phyloP scores from a whole-genome alignment of 2,329 filamentous ascomycete species.

The Scytalidium sp. region DNA sequence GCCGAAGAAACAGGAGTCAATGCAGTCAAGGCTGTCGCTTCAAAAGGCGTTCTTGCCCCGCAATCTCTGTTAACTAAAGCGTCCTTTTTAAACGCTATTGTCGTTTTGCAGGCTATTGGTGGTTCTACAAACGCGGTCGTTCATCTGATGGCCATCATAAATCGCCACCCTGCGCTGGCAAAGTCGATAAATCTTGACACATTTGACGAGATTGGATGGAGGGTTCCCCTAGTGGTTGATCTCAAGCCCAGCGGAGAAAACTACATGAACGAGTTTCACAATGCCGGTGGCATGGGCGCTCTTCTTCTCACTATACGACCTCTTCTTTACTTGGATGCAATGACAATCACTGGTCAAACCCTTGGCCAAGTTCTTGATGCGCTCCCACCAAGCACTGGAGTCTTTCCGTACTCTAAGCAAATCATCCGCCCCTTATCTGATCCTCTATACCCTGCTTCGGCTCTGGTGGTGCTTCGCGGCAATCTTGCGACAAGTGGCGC shows the following conservation, averaged over 20 bases:
- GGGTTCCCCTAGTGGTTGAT: slow-evolving; percentile 44
- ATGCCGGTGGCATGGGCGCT: slow-evolving; percentile 48
- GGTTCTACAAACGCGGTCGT: slow-evolving; percentile 41
- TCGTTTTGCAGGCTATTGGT: slow-evolving; percentile 40
- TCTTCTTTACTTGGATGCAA: slow-evolving; percentile 41
- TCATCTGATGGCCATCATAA: slow-evolving; percentile 42
- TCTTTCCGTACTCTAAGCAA: slow-evolving; percentile 36
- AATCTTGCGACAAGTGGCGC: slow-evolving; percentile 47
- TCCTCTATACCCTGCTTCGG: slow-evolving; percentile 41
- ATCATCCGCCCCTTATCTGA: slow-evolving; percentile 42
- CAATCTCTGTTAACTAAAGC: slow-evolving; percentile 41
- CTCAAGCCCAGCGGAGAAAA: slow-evolving; percentile 50
- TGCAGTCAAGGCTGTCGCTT: slow-evolving; percentile 40
- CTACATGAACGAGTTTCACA: slow-evolving; percentile 53
- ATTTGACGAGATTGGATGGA: slow-evolving; percentile 44
- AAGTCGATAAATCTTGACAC: slow-evolving; percentile 42
- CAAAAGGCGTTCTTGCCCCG: slow-evolving; percentile 36
- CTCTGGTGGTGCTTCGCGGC: slow-evolving; percentile 41
- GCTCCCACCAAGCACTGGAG: slow-evolving; percentile 35
- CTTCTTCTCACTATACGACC: slow-evolving; percentile 43
- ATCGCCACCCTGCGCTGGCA: slow-evolving; percentile 44
- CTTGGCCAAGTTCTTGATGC: slow-evolving; percentile 41
- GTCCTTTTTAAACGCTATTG: slow-evolving; percentile 45
- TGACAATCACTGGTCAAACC: slow-evolving; percentile 44
- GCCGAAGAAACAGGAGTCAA: slow-evolving; percentile 50